Conservation (phyloP, 2,329 filamentous ascomycete genomes). For the Penicillium digitatum region DNA sequence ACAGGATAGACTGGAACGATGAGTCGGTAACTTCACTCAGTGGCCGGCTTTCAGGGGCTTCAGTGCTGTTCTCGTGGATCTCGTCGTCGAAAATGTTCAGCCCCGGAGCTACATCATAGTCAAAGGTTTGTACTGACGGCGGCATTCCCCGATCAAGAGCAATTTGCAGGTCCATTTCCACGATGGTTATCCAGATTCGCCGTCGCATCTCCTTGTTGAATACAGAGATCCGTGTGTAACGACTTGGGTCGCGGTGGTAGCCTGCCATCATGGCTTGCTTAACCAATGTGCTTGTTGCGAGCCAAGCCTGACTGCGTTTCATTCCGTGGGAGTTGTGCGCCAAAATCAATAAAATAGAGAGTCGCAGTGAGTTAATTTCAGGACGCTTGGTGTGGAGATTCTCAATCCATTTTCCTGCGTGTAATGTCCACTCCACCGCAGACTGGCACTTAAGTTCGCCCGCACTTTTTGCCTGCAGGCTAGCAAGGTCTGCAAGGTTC, state of each 20-base stretch:
- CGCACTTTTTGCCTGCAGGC: constrained; percentile 28
- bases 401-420: constrained; percentile 84
- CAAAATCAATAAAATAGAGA: constrained; percentile 50
- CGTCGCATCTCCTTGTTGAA: constrained; percentile 49
- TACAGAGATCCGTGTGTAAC: constrained; percentile 32
- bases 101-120: constrained; percentile 50
- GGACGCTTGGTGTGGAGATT: constrained; percentile 63
- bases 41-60: constrained; percentile 30
- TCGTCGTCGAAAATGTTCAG: constrained; percentile 52
- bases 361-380: constrained; percentile 48
- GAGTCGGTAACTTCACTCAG: constrained; percentile 37
- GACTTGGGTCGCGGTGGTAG: constrained; percentile 45
- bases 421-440: constrained; percentile 68
- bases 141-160: constrained; percentile 55
- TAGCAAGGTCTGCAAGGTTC: constrained; percentile 33
- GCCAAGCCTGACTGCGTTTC: constrained; percentile 54
- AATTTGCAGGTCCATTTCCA: constrained; percentile 55
- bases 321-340: constrained; percentile 51
- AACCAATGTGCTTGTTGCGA: constrained; percentile 49
- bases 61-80: constrained; percentile 36
- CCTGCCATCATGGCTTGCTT: constrained; percentile 53
- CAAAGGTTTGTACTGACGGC: constrained; percentile 41
- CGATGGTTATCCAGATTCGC: constrained; percentile 55
- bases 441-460: constrained; percentile 30
- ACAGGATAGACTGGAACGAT: constrained; percentile 33